A percentile compares a stretch with the other conserved stretches of the same genome.
Evolutionary conservation across 306 rosid genomes (phyloP).

Genomic region (Bauhinia variegata): DNA sequence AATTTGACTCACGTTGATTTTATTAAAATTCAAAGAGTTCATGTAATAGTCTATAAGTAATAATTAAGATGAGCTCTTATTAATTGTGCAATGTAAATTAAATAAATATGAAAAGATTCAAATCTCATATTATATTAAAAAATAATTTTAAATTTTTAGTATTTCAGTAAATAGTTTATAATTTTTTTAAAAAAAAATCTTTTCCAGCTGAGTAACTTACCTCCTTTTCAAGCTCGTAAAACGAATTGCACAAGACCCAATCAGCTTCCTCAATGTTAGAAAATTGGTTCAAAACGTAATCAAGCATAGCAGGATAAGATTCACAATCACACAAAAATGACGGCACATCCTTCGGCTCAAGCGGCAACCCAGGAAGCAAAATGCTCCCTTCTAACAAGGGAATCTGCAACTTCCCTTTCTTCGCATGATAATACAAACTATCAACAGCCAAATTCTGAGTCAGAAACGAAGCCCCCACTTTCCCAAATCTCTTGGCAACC

Average conservation of each 20-base stretch:
- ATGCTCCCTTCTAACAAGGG: too few relatives aligned
- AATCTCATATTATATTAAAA: too few relatives aligned
- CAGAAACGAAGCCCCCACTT: slow-evolving; percentile 34
- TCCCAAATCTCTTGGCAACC: slow-evolving; percentile 43
- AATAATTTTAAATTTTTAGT: too few relatives aligned
- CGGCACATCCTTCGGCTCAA: slow-evolving; percentile 27
- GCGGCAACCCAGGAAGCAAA: slow-evolving; percentile 28
- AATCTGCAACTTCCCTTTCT: slow-evolving; percentile 28
- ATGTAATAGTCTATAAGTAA: too few relatives aligned
- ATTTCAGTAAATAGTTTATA: too few relatives aligned
- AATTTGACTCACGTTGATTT: too few relatives aligned
- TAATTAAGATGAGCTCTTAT: too few relatives aligned
- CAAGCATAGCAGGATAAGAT: slow-evolving; percentile 1
- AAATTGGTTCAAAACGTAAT: slow-evolving; percentile 24
- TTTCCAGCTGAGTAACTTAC: background rate
- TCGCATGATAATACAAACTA: slow-evolving; percentile 40
- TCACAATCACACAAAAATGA: slow-evolving; percentile 19
- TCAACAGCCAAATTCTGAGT: slow-evolving; percentile 43
- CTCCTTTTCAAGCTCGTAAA: slow-evolving; percentile 33
- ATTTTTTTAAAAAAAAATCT: background rate
- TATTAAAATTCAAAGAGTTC: too few relatives aligned
- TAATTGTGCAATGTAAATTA: too few relatives aligned
- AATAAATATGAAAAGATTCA: too few relatives aligned
- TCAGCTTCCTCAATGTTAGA: slow-evolving; percentile 32
- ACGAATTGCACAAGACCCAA: slow-evolving; percentile 30